These are phyloP conservation scores for Claviceps africana DNA, from an alignment of 2,329 filamentous ascomycete species.

Conservation along the genomic window DNA sequence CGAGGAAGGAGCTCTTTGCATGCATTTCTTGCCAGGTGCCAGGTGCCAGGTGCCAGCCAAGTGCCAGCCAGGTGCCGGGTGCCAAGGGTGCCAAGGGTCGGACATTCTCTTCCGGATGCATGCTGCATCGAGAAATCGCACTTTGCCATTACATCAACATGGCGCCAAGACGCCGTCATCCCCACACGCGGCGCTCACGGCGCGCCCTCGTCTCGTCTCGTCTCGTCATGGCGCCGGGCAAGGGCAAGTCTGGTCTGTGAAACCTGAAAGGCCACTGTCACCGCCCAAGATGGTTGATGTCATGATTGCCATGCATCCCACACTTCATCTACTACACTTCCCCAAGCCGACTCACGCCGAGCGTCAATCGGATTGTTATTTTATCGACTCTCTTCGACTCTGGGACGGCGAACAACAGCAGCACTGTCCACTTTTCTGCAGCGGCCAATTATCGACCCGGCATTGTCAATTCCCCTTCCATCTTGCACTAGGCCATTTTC, in stretches of 20 bases:
- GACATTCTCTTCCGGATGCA: not conserved
- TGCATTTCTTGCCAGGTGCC: not conserved
- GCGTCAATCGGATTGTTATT: not conserved
- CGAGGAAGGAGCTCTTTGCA: not conserved
- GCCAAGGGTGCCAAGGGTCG: not conserved
- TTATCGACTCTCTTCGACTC: not conserved
- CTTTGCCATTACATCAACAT: conserved; percentile 3
- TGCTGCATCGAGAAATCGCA: not conserved
- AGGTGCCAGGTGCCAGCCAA: no score
- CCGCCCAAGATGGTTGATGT: conserved; percentile 2
- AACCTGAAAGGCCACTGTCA: no score
- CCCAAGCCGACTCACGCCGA: not conserved
- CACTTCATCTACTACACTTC: not conserved
- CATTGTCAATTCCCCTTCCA: not conserved
- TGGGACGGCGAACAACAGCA: not conserved
- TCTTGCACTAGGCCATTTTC: no score
- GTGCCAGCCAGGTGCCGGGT: no score
- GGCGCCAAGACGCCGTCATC: conserved; percentile 3
- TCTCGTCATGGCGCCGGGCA: not conserved
- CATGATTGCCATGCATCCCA: not conserved
- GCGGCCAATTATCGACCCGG: not conserved
- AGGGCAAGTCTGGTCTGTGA: not conserved
- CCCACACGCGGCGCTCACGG: not conserved
- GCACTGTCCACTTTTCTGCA: not conserved
- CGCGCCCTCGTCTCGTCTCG: no score